Evolutionary conservation across 805 yeast species (phyloP).

Genomic region (Yueomyces sinensis): DNA sequence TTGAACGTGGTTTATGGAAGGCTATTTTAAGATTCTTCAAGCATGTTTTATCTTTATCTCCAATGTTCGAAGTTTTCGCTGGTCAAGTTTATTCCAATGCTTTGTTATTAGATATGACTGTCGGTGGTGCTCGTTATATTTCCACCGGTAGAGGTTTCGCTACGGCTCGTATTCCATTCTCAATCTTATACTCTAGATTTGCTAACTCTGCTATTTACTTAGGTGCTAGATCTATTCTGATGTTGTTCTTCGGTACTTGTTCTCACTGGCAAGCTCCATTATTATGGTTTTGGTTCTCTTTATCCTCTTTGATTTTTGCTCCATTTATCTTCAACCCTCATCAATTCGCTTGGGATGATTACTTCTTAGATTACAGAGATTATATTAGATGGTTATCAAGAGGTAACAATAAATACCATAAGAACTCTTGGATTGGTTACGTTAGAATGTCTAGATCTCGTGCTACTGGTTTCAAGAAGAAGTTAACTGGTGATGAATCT

Average conservation of each 20-base stretch:
- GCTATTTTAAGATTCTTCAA: slow-evolving; percentile 54
- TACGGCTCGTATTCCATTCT: slow-evolving; percentile 63
- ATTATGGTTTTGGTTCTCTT: slow-evolving; percentile 93
- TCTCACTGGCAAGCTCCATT: slow-evolving; percentile 86
- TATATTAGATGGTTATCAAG: slow-evolving; percentile 82
- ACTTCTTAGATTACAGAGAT: slow-evolving; percentile 90
- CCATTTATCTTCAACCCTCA: slow-evolving; percentile 96
- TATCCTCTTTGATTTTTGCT: slow-evolving; percentile 73
- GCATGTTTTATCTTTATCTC: slow-evolving; percentile 59
- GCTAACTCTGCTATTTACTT: slow-evolving; percentile 72
- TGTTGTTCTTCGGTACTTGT: slow-evolving; percentile 58
- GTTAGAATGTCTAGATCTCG: slow-evolving; percentile 71
- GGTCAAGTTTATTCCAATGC: slow-evolving; percentile 69
- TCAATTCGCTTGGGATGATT: slow-evolving; percentile 92
- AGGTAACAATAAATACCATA: slow-evolving; percentile 81
- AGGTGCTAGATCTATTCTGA: slow-evolving; percentile 67
- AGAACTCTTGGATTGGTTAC: slow-evolving; percentile 81
- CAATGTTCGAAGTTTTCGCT: slow-evolving; percentile 72
- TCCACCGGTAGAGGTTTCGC: slow-evolving; percentile 83
- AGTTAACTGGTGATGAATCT: slow-evolving; percentile 59
- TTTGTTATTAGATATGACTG: slow-evolving; percentile 51
- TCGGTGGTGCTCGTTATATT: slow-evolving; percentile 81
- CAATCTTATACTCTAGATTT: slow-evolving; percentile 60
- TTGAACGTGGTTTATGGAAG: slow-evolving; percentile 71
- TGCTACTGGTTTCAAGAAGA: slow-evolving; percentile 70